Percentiles rank a stretch among this genome's conserved stretches.
These are phyloP conservation scores for Daldinia eschscholtzii DNA, from an alignment of 2,329 filamentous ascomycete genomes.

Conservation along the genomic window DNA sequence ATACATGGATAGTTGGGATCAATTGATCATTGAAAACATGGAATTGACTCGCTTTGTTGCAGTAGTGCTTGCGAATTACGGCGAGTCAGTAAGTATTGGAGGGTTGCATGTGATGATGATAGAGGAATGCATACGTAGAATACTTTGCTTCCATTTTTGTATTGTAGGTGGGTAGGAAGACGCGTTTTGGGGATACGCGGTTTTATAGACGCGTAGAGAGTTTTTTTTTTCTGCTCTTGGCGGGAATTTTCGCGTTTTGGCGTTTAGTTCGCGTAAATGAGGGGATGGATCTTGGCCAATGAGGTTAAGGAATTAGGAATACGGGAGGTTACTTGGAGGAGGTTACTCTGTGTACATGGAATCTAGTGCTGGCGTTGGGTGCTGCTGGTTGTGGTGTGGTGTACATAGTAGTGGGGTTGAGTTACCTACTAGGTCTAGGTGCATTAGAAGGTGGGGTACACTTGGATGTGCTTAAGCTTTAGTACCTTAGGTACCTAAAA, in stretches of 20 bases:
- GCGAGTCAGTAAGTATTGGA: constrained; percentile 5
- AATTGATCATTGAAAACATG: background rate
- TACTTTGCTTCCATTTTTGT: background rate
- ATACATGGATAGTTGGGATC: background rate
- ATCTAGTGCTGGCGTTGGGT: no score
- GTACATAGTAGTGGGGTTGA: no score
- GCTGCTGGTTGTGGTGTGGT: background rate
- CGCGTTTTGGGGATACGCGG: background rate
- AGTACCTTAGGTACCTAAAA: no score
- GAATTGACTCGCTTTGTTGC: background rate
- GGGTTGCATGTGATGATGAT: constrained; percentile 1
- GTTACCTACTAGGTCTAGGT: background rate
- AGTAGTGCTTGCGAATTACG: background rate
- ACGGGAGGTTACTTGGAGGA: no score
- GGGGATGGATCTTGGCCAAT: constrained; percentile 8
- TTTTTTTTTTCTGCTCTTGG: background rate
- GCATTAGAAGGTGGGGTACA: background rate
- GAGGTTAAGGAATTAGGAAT: background rate
- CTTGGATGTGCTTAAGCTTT: no score
- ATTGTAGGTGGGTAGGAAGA: background rate
- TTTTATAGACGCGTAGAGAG: constrained; percentile 22
- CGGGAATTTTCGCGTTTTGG: constrained; percentile 34
- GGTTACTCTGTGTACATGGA: background rate
- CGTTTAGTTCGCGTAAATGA: constrained; percentile 3
- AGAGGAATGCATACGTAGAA: background rate